These are phyloP conservation scores for Ogataea henricii DNA, from an alignment of 805 yeast species.

Conservation along the genomic window DNA sequence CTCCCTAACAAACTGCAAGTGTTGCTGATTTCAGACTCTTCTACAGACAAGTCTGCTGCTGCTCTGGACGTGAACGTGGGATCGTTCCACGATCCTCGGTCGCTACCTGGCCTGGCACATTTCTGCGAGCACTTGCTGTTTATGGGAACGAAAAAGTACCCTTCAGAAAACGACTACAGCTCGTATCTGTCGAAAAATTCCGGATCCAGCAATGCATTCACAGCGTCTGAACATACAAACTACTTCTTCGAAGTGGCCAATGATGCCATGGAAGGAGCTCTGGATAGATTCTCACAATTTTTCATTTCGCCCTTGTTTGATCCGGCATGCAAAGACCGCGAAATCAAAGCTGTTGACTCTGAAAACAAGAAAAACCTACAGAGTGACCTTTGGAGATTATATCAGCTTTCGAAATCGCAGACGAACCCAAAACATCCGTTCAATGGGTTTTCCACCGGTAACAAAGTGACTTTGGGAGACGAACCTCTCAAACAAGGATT, in stretches of 20 bases:
- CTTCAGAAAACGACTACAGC: slow-evolving; percentile 71
- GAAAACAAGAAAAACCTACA: slow-evolving; percentile 95
- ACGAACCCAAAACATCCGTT: slow-evolving; percentile 80
- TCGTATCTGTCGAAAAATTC: slow-evolving; percentile 79
- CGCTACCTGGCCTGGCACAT: slow-evolving; percentile 76
- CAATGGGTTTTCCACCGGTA: slow-evolving; percentile 89
- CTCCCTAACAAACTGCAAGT: slow-evolving; percentile 61
- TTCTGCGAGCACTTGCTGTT: slow-evolving; percentile 73
- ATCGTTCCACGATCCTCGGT: slow-evolving; percentile 65
- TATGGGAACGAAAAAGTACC: slow-evolving; percentile 79
- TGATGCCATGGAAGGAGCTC: slow-evolving; percentile 77
- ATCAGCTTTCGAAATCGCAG: slow-evolving; percentile 77
- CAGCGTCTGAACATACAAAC: slow-evolving; percentile 86
- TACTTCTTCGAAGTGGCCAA: slow-evolving; percentile 84
- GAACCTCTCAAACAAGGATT: slow-evolving; percentile 60
- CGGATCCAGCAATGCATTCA: slow-evolving; percentile 90
- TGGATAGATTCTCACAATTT: slow-evolving; percentile 92
- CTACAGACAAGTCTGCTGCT: slow-evolving; percentile 76
- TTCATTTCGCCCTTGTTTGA: slow-evolving; percentile 83
- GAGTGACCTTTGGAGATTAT: slow-evolving; percentile 84
- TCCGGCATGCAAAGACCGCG: slow-evolving; percentile 79
- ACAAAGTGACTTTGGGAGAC: slow-evolving; percentile 68
- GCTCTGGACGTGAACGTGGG: slow-evolving; percentile 80
- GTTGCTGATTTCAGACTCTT: slow-evolving; percentile 64
- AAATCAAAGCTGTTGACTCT: slow-evolving; percentile 91